Evolutionary conservation across 176 grass and related monocot genomes (phyloP).

Genomic region (Juncus effusus): DNA sequence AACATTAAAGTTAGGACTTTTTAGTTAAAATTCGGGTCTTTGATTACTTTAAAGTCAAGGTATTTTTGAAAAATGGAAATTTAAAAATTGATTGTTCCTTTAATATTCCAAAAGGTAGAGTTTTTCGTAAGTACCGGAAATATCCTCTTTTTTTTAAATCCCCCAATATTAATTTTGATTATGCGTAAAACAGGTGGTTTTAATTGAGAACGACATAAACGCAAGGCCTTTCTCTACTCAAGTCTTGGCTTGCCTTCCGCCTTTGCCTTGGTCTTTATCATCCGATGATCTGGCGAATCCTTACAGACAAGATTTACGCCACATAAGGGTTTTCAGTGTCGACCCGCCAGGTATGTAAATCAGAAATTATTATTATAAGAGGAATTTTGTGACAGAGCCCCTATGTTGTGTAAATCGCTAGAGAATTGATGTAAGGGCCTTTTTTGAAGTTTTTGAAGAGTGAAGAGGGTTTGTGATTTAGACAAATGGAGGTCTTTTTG

Average conservation of each 20-base stretch:
- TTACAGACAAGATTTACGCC: constrained; percentile 71
- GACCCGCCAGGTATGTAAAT: constrained; percentile 81
- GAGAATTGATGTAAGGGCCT: too few relatives aligned
- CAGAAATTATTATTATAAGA: constrained; percentile 18
- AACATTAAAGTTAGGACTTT: too few relatives aligned
- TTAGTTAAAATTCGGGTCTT: too few relatives aligned
- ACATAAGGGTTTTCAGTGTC: constrained; percentile 92
- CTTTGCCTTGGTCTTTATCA: constrained; percentile 89
- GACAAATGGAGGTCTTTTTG: too few relatives aligned
- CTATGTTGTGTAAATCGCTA: constrained; percentile 23
- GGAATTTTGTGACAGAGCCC: constrained; percentile 11
- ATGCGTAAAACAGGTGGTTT: constrained; percentile 78
- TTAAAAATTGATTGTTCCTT: too few relatives aligned
- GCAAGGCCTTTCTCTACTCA: constrained; percentile 91
- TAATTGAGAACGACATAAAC: constrained; percentile 99
- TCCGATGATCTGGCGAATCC: constrained; percentile 76
- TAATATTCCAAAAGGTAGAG: too few relatives aligned
- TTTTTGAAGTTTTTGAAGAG: too few relatives aligned
- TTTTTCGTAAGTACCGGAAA: too few relatives aligned
- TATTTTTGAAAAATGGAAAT: too few relatives aligned
- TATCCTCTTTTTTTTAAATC: too few relatives aligned
- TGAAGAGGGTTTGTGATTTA: too few relatives aligned
- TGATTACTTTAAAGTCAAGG: too few relatives aligned
- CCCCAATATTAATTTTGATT: constrained; percentile 36
- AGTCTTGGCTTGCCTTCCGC: constrained; percentile 95